A percentile compares a stretch with the other conserved stretches of the same genome.
These are phyloP conservation scores for Obba rivulosa DNA, from an alignment of 768 basidiomycete genomes.

Conservation along the genomic window DNA sequence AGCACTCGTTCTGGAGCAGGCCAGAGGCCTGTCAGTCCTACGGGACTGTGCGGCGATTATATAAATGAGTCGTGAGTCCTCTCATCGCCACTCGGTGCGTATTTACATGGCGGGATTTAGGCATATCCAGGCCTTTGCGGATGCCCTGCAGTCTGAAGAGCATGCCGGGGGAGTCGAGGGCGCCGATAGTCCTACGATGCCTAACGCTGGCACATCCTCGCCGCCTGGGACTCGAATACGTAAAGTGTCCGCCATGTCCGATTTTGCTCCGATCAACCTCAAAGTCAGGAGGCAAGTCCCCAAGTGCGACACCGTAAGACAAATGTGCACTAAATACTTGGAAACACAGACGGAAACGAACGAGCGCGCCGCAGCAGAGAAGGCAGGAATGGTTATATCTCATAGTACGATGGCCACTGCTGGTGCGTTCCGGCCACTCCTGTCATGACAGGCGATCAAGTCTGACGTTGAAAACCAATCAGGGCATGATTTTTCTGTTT, in stretches of 20 bases:
- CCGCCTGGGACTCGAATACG: slow-evolving; percentile 47
- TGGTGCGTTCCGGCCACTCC: slow-evolving; percentile 42
- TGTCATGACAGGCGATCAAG: neutral
- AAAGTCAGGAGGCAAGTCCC: slow-evolving; percentile 63
- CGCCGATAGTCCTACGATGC: slow-evolving; percentile 10
- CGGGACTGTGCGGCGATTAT: slow-evolving; percentile 47
- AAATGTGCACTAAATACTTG: neutral
- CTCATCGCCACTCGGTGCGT: neutral
- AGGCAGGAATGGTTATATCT: slow-evolving; percentile 73
- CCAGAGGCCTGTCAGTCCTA: neutral
- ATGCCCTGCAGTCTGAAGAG: slow-evolving; percentile 46
- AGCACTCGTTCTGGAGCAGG: neutral
- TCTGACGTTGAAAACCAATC: neutral
- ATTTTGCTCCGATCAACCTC: slow-evolving; percentile 88
- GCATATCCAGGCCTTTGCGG: slow-evolving; percentile 72
- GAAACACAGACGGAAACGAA: slow-evolving; percentile 34
- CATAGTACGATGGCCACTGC: slow-evolving; percentile 79
- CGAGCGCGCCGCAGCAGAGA: slow-evolving; percentile 29
- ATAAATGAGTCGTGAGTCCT: slow-evolving; percentile 59
- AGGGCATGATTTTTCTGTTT: slow-evolving; percentile 81
- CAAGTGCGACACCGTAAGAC: neutral
- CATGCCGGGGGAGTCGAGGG: slow-evolving; percentile 4
- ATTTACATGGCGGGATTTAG: slow-evolving; percentile 23
- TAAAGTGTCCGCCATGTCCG: slow-evolving; percentile 79
- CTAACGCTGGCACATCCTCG: slow-evolving; percentile 5